Conservation (phyloP, 345 rosid genomes). For the Sonneratia alba region DNA sequence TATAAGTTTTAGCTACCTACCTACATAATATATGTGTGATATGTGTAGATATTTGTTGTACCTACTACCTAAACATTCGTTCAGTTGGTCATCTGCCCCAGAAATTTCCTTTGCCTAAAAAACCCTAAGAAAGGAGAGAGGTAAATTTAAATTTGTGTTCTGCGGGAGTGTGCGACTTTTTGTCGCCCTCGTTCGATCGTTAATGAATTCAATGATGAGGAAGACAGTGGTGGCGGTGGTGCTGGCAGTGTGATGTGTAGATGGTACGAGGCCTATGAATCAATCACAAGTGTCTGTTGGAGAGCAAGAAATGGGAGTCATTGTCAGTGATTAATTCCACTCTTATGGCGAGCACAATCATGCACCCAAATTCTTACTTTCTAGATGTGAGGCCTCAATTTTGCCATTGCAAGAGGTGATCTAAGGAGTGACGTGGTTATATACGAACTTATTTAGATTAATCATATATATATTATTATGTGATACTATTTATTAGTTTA, state of each 20-base stretch:
- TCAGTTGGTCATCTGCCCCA: no score
- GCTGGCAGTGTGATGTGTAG: not conserved
- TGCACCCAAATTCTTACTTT: not conserved
- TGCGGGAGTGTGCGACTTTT: not conserved
- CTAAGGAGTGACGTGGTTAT: not conserved
- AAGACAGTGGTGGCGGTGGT: not conserved
- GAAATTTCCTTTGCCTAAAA: no score
- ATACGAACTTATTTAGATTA: no score
- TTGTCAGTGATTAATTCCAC: not conserved
- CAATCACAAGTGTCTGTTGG: not conserved
- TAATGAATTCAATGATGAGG: not conserved
- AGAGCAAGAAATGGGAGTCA: not conserved
- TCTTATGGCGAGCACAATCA: not conserved
- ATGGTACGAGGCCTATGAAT: constrained; percentile 1
- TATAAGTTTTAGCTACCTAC: no score
- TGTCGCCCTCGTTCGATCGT: not conserved
- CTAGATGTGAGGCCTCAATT: no score
- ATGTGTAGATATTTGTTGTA: no score
- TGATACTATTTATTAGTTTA: no score
- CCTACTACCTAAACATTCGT: no score
- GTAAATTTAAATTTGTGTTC: no score
- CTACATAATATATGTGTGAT: no score
- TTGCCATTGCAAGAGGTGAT: not conserved
- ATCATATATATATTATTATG: no score
- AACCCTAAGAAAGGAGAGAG: no score